Evolutionary conservation across 768 basidiomycete species (phyloP).

Genomic region (Solioccasus polychromus): DNA sequence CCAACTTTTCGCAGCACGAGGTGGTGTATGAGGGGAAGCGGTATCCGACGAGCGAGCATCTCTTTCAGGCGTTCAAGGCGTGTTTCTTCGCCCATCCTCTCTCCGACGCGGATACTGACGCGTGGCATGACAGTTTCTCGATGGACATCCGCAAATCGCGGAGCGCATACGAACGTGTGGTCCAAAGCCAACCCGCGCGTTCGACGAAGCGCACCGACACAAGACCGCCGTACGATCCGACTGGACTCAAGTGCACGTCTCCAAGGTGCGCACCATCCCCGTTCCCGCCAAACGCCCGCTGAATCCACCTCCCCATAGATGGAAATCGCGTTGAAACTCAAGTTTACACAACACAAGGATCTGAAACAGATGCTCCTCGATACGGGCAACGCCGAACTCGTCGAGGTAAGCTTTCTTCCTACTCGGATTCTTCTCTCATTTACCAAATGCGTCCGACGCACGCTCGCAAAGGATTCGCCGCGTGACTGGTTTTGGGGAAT

Average conservation of each 20-base stretch:
- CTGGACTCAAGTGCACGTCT: slow-evolving; percentile 65
- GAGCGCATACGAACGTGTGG: slow-evolving; percentile 68
- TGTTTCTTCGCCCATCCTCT: neutral
- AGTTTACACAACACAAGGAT: slow-evolving; percentile 66
- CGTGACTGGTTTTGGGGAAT: slow-evolving; percentile 77
- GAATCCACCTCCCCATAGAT: slow-evolving; percentile 48
- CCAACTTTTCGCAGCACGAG: slow-evolving; percentile 70
- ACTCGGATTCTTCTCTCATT: too few species aligned
- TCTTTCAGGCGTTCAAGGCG: slow-evolving; percentile 76
- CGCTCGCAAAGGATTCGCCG: slow-evolving; percentile 55
- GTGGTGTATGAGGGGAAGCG: slow-evolving; percentile 59
- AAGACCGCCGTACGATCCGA: slow-evolving; percentile 59
- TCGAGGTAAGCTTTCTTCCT: slow-evolving; percentile 48
- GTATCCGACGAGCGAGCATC: slow-evolving; percentile 75
- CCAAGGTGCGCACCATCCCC: slow-evolving; percentile 48
- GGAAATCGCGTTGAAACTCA: slow-evolving; percentile 59
- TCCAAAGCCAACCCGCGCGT: slow-evolving; percentile 57
- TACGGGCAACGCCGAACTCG: slow-evolving; percentile 61
- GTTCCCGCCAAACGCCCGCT: neutral
- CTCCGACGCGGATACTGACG: slow-evolving; percentile 1
- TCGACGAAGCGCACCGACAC: slow-evolving; percentile 67
- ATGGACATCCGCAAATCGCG: slow-evolving; percentile 57
- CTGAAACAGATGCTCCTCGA: slow-evolving; percentile 59
- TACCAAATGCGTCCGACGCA: neutral
- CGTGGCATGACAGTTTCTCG: slow-evolving; percentile 47